Conservation (phyloP, 2,329 filamentous ascomycete genomes). For the Aotearoamyces nothofagi region DNA sequence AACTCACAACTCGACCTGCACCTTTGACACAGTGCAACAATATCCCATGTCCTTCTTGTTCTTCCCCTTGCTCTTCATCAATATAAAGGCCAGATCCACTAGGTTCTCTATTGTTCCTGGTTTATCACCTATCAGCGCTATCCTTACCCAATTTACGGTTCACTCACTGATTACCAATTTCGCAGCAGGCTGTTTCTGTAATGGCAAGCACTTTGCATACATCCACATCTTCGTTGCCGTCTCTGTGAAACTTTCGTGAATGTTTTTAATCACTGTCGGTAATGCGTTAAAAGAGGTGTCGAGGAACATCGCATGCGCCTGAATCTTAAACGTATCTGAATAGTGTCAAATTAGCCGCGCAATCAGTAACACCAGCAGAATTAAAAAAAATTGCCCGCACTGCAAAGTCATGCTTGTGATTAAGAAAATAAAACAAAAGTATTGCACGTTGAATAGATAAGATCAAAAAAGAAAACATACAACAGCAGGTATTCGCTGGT, state of each 20-base stretch:
- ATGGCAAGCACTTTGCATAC: constrained; percentile 42
- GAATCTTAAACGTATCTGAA: constrained; percentile 59
- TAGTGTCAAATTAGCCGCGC: constrained; percentile 1
- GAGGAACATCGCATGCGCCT: constrained; percentile 72
- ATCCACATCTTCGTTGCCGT: constrained; percentile 62
- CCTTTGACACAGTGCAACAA: constrained; percentile 10
- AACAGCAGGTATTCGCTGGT: no score
- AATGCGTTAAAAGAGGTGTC: constrained; percentile 65
- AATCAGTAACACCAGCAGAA: constrained; percentile 5
- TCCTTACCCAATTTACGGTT: neutral
- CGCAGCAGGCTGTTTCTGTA: constrained; percentile 36
- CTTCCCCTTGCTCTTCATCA: constrained; percentile 14
- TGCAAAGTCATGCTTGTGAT: no score
- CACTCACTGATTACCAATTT: constrained; percentile 34
- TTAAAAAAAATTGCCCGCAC: no score
- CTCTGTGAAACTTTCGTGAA: constrained; percentile 61
- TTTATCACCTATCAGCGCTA: constrained; percentile 2
- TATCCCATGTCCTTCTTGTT: constrained; percentile 10
- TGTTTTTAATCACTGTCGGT: constrained; percentile 53
- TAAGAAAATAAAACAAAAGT: no score
- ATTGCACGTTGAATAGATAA: no score
- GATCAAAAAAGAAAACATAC: no score
- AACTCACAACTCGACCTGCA: constrained; percentile 17
- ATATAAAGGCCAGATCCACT: constrained; percentile 11
- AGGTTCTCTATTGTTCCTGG: constrained; percentile 11